phyloP scores from a whole-genome alignment of 129 eudicot genomes.

The Escallonia herrerae region DNA sequence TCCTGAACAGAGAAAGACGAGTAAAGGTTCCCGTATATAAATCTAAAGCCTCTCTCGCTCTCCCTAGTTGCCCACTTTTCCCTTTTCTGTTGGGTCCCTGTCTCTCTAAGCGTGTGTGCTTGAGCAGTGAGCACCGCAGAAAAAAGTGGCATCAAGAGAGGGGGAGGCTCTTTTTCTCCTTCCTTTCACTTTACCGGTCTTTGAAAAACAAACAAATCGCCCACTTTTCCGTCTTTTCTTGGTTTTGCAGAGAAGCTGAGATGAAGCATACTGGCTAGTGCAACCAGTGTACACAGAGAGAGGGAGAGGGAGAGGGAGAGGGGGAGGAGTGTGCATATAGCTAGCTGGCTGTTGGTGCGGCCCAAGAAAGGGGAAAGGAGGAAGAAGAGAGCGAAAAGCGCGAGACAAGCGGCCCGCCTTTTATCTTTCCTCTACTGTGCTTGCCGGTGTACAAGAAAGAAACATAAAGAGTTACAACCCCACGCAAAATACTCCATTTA shows the following conservation, averaged over 20 bases:
- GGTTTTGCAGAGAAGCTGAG: too few relatives aligned
- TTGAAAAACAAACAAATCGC: slow-evolving; percentile 21
- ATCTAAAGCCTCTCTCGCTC: slow-evolving; percentile 5
- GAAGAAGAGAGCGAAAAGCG: background rate
- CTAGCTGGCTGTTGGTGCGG: background rate
- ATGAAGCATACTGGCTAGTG: background rate
- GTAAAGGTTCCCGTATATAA: slow-evolving; percentile 32
- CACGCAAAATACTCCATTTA: too few relatives aligned
- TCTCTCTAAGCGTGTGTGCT: slow-evolving; percentile 15
- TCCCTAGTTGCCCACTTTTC: slow-evolving; percentile 25
- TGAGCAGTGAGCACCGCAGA: slow-evolving; percentile 13
- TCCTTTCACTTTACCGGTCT: slow-evolving; percentile 19
- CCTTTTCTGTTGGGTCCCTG: slow-evolving; percentile 42
- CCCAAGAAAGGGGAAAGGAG: slow-evolving; percentile 1
- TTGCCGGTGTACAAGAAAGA: too few relatives aligned
- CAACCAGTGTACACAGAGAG: background rate
- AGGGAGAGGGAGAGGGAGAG: background rate
- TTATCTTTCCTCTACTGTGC: too few relatives aligned
- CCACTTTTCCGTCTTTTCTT: slow-evolving; percentile 13
- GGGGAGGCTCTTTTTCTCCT: slow-evolving; percentile 13
- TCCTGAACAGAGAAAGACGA: slow-evolving; percentile 33
- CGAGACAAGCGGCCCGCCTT: background rate
- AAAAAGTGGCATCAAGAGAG: background rate
- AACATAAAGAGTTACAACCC: too few relatives aligned
- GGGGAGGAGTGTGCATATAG: background rate